A percentile compares a stretch with the other conserved stretches of the same genome.
Conservation (phyloP, 2,329 filamentous ascomycete genomes). For the Cordyceps sp. region DNA sequence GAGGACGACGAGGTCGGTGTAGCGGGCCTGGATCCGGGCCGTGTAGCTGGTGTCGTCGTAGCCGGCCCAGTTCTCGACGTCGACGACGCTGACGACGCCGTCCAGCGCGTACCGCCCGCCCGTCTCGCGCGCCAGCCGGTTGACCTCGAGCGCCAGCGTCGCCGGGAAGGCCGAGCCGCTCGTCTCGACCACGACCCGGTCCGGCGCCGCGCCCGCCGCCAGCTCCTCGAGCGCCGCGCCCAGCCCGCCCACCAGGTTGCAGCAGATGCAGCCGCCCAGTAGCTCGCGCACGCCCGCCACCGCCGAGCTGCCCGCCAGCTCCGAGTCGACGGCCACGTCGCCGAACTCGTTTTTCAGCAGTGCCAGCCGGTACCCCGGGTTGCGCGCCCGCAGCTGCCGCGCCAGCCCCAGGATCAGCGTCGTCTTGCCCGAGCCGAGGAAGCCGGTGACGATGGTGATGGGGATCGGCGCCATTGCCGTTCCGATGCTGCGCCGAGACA, state of each 20-base stretch:
- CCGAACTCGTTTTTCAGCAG: slow-evolving; percentile 98
- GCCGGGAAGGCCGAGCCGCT: slow-evolving; percentile 77
- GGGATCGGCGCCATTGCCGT: slow-evolving; percentile 65
- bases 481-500: no score
- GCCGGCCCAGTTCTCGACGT: slow-evolving; percentile 88
- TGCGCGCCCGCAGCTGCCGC: slow-evolving; percentile 65
- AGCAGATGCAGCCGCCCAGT: slow-evolving; percentile 96
- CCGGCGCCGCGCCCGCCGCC: slow-evolving; percentile 38
- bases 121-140: slow-evolving; percentile 56
- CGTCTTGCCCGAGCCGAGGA: slow-evolving; percentile 90
- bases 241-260: slow-evolving; percentile 89
- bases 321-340: slow-evolving; percentile 82
- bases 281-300: slow-evolving; percentile 86
- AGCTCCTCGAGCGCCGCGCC: slow-evolving; percentile 66
- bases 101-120: slow-evolving; percentile 60
- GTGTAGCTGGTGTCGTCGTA: slow-evolving; percentile 88
- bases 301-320: slow-evolving; percentile 66
- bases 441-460: slow-evolving; percentile 90
- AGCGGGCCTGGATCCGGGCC: slow-evolving; percentile 71
- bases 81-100: slow-evolving; percentile 76
- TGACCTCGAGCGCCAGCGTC: slow-evolving; percentile 80
- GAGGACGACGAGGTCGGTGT: slow-evolving; percentile 79
- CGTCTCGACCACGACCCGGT: slow-evolving; percentile 89
- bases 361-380: slow-evolving; percentile 67
- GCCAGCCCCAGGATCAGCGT: slow-evolving; percentile 89